Evolutionary conservation across 2,329 filamentous ascomycete genomes (phyloP).

Genomic region (Arthrobotrys sphaeroides): DNA sequence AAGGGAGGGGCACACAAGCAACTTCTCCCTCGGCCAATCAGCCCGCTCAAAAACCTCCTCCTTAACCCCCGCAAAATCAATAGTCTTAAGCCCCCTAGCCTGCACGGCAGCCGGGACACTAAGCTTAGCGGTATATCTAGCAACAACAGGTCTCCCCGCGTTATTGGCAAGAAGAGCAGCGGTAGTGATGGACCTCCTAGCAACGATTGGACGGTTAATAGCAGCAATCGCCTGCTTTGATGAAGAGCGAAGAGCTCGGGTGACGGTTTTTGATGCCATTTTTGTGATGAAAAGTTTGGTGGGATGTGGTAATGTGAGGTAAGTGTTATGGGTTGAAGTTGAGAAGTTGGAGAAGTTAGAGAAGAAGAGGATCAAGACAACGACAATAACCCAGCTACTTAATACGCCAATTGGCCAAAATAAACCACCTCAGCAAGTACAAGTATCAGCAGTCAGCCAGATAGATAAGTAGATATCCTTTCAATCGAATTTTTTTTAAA

Average conservation of each 20-base stretch:
- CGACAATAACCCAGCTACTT: constrained; percentile 14
- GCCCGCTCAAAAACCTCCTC: constrained; percentile 97
- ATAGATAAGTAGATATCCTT: too few relatives aligned
- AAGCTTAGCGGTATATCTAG: constrained; percentile 64
- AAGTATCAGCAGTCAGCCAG: too few relatives aligned
- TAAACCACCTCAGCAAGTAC: too few relatives aligned
- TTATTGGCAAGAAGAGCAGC: constrained; percentile 46
- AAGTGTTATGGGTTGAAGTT: background rate
- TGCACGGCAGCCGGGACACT: constrained; percentile 70
- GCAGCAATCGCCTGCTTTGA: constrained; percentile 49
- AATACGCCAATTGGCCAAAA: constrained; percentile 15
- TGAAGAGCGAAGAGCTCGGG: constrained; percentile 43
- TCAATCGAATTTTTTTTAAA: too few relatives aligned
- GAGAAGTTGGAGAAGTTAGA: background rate
- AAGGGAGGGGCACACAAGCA: constrained; percentile 73
- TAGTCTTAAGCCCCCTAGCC: constrained; percentile 91
- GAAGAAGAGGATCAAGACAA: background rate
- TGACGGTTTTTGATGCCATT: constrained; percentile 51
- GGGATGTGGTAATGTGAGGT: background rate
- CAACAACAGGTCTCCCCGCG: constrained; percentile 61
- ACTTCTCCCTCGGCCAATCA: constrained; percentile 99
- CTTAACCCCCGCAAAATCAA: constrained; percentile 96
- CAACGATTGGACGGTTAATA: constrained; percentile 18
- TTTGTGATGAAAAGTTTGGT: background rate
- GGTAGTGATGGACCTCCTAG: constrained; percentile 48